A percentile compares a stretch with the other conserved stretches of the same genome.
These are phyloP conservation scores for Yarrowia bubula DNA, from an alignment of 805 yeast genomes.

Conservation along the genomic window DNA sequence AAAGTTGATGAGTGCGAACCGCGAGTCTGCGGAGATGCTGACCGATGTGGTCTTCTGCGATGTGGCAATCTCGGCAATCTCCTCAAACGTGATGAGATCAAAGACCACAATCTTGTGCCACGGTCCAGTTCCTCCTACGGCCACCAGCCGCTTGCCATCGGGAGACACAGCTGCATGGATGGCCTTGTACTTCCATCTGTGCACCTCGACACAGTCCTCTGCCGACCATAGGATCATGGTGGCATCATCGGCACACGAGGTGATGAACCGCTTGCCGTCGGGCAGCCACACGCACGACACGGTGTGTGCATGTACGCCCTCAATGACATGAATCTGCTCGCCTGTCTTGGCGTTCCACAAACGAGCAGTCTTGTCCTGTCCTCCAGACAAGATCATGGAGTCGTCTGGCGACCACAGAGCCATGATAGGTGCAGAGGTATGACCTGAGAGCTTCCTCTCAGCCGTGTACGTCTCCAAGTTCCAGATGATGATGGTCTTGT, in stretches of 20 bases:
- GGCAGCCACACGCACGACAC: slow-evolving; percentile 71
- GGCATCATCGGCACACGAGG: slow-evolving; percentile 57
- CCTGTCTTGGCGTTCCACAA: slow-evolving; percentile 61
- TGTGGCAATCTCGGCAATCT: slow-evolving; percentile 49
- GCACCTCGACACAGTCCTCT: slow-evolving; percentile 35
- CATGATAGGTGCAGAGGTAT: slow-evolving; percentile 36
- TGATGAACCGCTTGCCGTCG: slow-evolving; percentile 52
- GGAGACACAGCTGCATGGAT: slow-evolving; percentile 67
- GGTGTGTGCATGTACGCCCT: slow-evolving; percentile 35
- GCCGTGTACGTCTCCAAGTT: slow-evolving; percentile 48
- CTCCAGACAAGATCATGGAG: slow-evolving; percentile 61
- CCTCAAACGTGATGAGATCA: slow-evolving; percentile 45
- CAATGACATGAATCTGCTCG: slow-evolving; percentile 32
- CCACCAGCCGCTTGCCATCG: slow-evolving; percentile 59
- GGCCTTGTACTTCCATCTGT: slow-evolving; percentile 48
- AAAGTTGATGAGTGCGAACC: slow-evolving; percentile 51
- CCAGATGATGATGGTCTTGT: slow-evolving; percentile 62
- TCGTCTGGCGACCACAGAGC: slow-evolving; percentile 72
- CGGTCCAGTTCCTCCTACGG: slow-evolving; percentile 55
- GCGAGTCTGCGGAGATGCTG: slow-evolving; percentile 55
- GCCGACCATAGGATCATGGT: slow-evolving; percentile 47
- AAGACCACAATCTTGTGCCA: slow-evolving; percentile 56
- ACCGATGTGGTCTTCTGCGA: slow-evolving; percentile 65
- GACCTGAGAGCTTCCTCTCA: slow-evolving; percentile 40
- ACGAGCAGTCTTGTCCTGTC: slow-evolving; percentile 66